Percentiles rank a stretch among this genome's conserved stretches.
These are phyloP conservation scores for Platanthera zijinensis DNA, from an alignment of 106 monocot species.

Conservation along the genomic window DNA sequence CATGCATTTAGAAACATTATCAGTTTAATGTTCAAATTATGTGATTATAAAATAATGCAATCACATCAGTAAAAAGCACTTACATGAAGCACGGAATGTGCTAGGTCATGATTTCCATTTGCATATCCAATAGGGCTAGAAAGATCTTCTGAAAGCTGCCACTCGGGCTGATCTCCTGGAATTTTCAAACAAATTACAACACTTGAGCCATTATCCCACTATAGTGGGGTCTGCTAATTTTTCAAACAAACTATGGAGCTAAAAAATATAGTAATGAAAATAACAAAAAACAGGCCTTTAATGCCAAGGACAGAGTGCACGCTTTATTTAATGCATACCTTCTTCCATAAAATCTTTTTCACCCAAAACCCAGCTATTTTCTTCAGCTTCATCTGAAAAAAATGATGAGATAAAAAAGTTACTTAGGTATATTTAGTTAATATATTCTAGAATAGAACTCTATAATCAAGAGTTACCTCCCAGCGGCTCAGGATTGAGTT, in stretches of 20 bases:
- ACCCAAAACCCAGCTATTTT: constrained; percentile 74
- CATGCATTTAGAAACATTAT: neutral
- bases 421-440: neutral
- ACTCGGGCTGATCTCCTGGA: constrained; percentile 41
- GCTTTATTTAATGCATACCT: constrained; percentile 10
- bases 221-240: too few relatives aligned
- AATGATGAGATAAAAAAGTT: neutral
- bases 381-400: constrained; percentile 59
- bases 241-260: too few relatives aligned
- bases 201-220: too few relatives aligned
- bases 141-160: constrained; percentile 37
- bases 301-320: neutral
- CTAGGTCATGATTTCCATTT: constrained; percentile 65
- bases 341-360: constrained; percentile 35
- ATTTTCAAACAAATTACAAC: neutral
- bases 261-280: neutral
- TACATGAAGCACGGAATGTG: constrained; percentile 61
- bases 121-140: constrained; percentile 59
- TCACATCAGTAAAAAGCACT: neutral
- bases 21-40: neutral
- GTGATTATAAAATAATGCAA: neutral
- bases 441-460: neutral
- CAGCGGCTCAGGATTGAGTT: constrained; percentile 82
- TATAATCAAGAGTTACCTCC: constrained; percentile 38
- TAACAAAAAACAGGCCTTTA: neutral